Evolutionary conservation across 2,329 filamentous ascomycete species (phyloP), one percentile per base, ranked within the genome.

Genomic region (Phialophora tarda): DNA sequence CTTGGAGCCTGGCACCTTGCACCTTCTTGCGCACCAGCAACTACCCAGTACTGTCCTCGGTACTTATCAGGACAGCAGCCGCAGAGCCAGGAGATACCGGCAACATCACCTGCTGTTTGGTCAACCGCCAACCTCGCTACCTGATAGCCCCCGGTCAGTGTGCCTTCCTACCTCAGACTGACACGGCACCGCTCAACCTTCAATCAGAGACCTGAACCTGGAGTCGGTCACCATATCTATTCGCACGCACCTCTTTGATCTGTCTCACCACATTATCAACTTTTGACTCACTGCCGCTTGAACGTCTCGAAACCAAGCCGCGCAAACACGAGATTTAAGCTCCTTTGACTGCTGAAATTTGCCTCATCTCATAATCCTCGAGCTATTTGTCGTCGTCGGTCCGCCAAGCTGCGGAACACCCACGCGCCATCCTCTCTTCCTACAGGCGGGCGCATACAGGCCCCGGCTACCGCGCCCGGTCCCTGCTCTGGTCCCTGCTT

Each of bases 301-400:
- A 10, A 8, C 11, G 21, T n/a, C 30, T 30, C 41, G 10, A 59
- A 59, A 28, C 10, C 26, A 23, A 59, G 23, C 23, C 30, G 44
- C 7, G 41, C 57, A 50, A 34, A 32, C 30, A 4, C 57, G 21
- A 51, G n/a, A 51, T 51, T 28, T 50, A 23, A 59, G 44, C 57
- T 59, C 57, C 34, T 53, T 61, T 61, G 32, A 41, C 26, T 34
- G 47, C 47, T 61, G 30, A 38, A 30, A 61, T 61, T 61, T 41
- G 59, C 59, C 59, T 54, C 59, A 47, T 62, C 60, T 62, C 60
- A 62, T 62, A 55, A 55, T 55, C 59, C 59, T 44, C 60, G 60
- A 62, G 60, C 53, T 38, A 41, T 48, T 62, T 50, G 53, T 62
- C 60, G 53, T 62, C 60, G 60, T 34, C 60, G 23, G 32, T 47